phyloP scores from a whole-genome alignment of 2,329 filamentous ascomycete genomes.

The Leptographium wingfieldii region DNA sequence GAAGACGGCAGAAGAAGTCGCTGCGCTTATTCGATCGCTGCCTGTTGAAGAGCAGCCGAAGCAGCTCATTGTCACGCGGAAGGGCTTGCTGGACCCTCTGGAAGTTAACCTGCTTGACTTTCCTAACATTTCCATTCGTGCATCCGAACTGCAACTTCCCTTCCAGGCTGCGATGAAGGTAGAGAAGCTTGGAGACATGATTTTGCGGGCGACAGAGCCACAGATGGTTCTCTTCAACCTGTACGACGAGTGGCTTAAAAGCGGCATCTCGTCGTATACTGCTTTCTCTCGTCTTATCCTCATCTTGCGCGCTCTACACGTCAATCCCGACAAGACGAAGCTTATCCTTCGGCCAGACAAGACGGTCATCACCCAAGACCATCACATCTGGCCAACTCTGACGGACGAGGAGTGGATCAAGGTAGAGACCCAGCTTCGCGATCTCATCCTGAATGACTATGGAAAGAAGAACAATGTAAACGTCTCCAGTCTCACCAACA shows the following conservation, averaged over 20 bases:
- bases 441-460: conserved; percentile 95
- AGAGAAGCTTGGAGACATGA: conserved; percentile 98
- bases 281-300: conserved; percentile 92
- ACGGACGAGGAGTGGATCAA: conserved; percentile 98
- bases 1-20: conserved; percentile 99
- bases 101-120: conserved; percentile 97
- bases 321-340: conserved; percentile 98
- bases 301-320: conserved; percentile 86
- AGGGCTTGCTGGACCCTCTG: conserved; percentile 90
- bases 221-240: conserved; percentile 99
- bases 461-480: conserved; percentile 99
- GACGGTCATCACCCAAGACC: conserved; percentile 94
- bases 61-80: conserved; percentile 94
- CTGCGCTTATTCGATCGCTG: conserved; percentile 85
- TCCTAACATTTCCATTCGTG: conserved; percentile 96
- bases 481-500: conserved; percentile 88
- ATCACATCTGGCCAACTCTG: conserved; percentile 95
- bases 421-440: conserved; percentile 91
- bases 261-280: conserved; percentile 84
- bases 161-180: conserved; percentile 99
- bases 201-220: conserved; percentile 91
- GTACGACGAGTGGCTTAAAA: conserved; percentile 98
- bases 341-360: conserved; percentile 90
- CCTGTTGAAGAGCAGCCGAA: conserved; percentile 98
- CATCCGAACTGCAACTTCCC: conserved; percentile 88